Evolutionary conservation across 106 monocot species (phyloP).

Genomic region (Phalaenopsis aphrodite): DNA sequence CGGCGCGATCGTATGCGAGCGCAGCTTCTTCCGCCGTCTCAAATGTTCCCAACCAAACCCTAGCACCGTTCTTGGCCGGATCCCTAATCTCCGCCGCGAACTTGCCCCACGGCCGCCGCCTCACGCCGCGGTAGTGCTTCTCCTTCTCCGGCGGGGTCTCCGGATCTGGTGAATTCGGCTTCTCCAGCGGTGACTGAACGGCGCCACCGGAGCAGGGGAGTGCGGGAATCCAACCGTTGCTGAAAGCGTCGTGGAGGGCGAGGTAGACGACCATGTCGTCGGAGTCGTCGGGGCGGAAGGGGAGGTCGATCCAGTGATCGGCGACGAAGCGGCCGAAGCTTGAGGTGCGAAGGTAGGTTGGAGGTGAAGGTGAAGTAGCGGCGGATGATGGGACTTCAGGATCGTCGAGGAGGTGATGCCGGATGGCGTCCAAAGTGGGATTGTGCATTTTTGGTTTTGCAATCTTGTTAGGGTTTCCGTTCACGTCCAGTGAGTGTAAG

Average conservation of each 20-base stretch:
- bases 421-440: background rate
- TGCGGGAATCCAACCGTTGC: conserved; percentile 55
- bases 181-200: background rate
- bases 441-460: background rate
- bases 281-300: conserved; percentile 73
- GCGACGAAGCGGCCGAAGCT: conserved; percentile 74
- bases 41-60: conserved; percentile 65
- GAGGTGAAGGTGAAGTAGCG: background rate
- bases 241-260: conserved; percentile 63
- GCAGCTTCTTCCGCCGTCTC: conserved; percentile 20
- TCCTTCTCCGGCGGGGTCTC: conserved; percentile 5
- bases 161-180: conserved; percentile 2
- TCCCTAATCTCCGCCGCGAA: conserved; percentile 46
- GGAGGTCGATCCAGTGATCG: conserved; percentile 76
- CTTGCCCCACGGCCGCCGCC: conserved; percentile 38
- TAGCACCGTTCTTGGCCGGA: conserved; percentile 57
- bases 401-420: conserved; percentile 10
- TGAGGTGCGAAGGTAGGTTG: conserved; percentile 33
- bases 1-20: conserved; percentile 17
- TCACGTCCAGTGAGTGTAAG: background rate
- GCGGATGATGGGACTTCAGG: background rate
- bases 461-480: background rate
- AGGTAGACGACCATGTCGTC: conserved; percentile 87
- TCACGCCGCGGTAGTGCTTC: conserved; percentile 60
- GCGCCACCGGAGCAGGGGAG: background rate